Evolutionary conservation across 257 asterid genomes (phyloP).

Genomic region (Lithospermum erythrorhizon): DNA sequence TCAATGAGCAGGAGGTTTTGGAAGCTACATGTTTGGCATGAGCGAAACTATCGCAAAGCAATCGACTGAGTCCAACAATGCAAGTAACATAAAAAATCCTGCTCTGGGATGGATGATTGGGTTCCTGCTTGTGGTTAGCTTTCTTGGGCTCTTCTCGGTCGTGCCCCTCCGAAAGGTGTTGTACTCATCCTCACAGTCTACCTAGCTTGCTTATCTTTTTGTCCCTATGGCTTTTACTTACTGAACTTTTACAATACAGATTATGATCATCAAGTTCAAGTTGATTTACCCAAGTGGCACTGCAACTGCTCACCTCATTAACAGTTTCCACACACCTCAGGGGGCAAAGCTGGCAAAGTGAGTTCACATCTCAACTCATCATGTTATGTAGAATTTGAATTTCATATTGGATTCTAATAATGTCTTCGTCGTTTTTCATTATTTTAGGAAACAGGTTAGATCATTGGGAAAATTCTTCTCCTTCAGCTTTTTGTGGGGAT

Average conservation of each 20-base stretch:
- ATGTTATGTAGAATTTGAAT: neutral
- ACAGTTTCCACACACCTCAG: constrained; percentile 88
- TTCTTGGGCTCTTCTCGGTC: constrained; percentile 82
- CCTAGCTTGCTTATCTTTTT: neutral
- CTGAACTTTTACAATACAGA: constrained; percentile 22
- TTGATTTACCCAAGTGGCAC: constrained; percentile 93
- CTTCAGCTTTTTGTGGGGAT: constrained; percentile 93
- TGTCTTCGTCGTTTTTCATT: constrained; percentile 1
- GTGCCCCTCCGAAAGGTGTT: constrained; percentile 84
- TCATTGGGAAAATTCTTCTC: constrained; percentile 79
- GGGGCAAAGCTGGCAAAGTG: constrained; percentile 96
- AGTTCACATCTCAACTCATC: constrained; percentile 12
- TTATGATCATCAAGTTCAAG: constrained; percentile 85
- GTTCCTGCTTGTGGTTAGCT: constrained; percentile 86
- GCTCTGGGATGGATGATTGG: constrained; percentile 76
- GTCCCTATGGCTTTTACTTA: neutral
- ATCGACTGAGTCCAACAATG: constrained; percentile 36
- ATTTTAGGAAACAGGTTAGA: constrained; percentile 72
- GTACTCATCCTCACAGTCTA: neutral
- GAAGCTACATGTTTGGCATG: constrained; percentile 90
- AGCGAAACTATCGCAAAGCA: constrained; percentile 61
- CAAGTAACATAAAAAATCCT: constrained; percentile 55
- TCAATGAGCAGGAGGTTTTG: constrained; percentile 71
- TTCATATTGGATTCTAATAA: constrained; percentile 2
- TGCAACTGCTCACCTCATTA: constrained; percentile 93